Evolutionary conservation across 1,284 basidiomycete genomes (phyloP).

Genomic region (Ceraceosorus bombacis): DNA sequence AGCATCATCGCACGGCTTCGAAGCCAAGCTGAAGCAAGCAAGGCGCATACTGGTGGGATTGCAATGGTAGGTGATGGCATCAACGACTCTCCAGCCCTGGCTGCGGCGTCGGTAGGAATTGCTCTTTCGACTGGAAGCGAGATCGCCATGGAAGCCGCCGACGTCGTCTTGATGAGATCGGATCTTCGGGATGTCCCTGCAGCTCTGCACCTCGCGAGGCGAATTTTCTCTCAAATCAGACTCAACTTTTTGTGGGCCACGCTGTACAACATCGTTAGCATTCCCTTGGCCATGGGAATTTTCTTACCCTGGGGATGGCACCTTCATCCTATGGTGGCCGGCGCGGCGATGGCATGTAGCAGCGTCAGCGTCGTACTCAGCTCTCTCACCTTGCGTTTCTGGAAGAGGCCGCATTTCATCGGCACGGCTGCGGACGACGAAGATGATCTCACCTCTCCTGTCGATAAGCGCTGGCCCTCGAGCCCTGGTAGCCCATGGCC

Average conservation of each 20-base stretch:
- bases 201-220: constrained; percentile 77
- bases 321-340: constrained; percentile 96
- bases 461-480: no score
- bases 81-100: constrained; percentile 95
- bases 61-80: constrained; percentile 91
- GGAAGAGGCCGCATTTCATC: constrained; percentile 38
- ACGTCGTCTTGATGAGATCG: constrained; percentile 92
- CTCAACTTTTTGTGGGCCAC: constrained; percentile 52
- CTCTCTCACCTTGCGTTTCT: constrained; percentile 67
- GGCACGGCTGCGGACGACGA: no score
- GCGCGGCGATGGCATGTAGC: constrained; percentile 93
- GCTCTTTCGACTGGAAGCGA: constrained; percentile 91
- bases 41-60: constrained; percentile 65
- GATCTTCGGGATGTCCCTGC: constrained; percentile 95
- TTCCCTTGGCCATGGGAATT: constrained; percentile 97
- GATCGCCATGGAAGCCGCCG: constrained; percentile 93
- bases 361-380: constrained; percentile 91
- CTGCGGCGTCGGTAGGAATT: constrained; percentile 88
- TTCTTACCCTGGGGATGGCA: constrained; percentile 85
- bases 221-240: constrained; percentile 83
- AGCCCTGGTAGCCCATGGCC: no score
- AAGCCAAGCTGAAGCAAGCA: constrained; percentile 41
- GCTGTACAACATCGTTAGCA: constrained; percentile 79
- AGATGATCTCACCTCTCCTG: no score
- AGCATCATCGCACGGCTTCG: constrained; percentile 49